Base-by-base conservation (phyloP, 106 monocot species). In the Dendrobium huoshanense region DNA sequence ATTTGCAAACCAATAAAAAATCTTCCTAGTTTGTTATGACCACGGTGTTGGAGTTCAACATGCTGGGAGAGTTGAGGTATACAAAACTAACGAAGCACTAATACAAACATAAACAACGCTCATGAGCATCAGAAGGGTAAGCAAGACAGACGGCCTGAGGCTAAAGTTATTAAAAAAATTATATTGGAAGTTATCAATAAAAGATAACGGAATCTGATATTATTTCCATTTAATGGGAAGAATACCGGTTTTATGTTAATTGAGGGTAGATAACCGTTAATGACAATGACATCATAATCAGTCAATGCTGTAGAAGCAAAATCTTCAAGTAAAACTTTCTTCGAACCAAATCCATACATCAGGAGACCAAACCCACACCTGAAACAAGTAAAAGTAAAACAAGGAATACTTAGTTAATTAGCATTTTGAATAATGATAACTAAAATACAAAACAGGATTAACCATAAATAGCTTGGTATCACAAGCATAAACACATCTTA, bases 341-440 rank as follows among this genome's bases (percentile, higher is more conserved):
- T 99, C 6, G 99, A 99, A 77, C 99, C 99, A 93, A 99, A 99
- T 7, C 99, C 99, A 88, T 95, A 90, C 86, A 91, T 91, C 75
- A 99, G 78, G 19, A 99, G 93, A 49, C 91, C 90, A 81, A 99
- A 90, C 9, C 99, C 91, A 88, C 93, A 99, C 87, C 99, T 99
- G 83, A 78, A 54, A 25, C 24, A 77, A 37, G 41, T 37, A 20
- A 59, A 59, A 78, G 5, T 19, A 9, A 9, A n/a, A 40, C 58
- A 78, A 51, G 77, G 41, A 20, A 7, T 24, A 11, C 51, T 55
- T 56, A 54, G 37, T 15, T 78, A 1, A 51, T 16, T 11, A 54
- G 51, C 3, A n/a, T 27, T 11, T 61, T 61, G 22, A 61, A 5
- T 61, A 19, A 61, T 5, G n/a, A 20, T n/a, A n/a, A 7, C 61